Percentiles rank a stretch among this genome's conserved stretches.
phyloP scores from a whole-genome alignment of 2,329 filamentous ascomycete genomes.

The Allantophomopsis cytisporea region DNA sequence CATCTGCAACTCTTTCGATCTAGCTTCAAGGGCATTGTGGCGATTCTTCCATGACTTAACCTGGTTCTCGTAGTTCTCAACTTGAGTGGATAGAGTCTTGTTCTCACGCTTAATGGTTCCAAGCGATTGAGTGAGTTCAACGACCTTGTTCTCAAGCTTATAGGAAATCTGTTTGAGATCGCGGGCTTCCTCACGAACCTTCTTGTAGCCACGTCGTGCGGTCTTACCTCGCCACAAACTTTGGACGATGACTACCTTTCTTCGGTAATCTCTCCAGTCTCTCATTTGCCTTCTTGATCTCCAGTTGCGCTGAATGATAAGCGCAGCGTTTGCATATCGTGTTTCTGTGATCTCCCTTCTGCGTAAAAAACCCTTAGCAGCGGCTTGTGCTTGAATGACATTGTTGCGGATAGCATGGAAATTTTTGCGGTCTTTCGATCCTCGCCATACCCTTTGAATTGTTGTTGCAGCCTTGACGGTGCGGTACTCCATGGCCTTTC shows the following conservation, averaged over 20 bases:
- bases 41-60: constrained; percentile 92
- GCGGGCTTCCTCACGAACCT: constrained; percentile 82
- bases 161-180: constrained; percentile 99
- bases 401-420: constrained; percentile 71
- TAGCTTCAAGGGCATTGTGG: constrained; percentile 77
- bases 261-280: constrained; percentile 77
- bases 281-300: constrained; percentile 66
- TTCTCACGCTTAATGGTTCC: constrained; percentile 91
- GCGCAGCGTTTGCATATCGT: constrained; percentile 79
- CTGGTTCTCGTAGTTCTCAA: constrained; percentile 92
- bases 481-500: constrained; percentile 66
- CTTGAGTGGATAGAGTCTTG: constrained; percentile 73
- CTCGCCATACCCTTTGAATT: constrained; percentile 91
- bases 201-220: constrained; percentile 80
- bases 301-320: constrained; percentile 85
- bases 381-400: constrained; percentile 76
- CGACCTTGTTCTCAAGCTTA: constrained; percentile 98
- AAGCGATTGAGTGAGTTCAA: constrained; percentile 89
- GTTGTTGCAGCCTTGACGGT: constrained; percentile 79
- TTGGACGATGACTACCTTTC: constrained; percentile 80
- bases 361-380: constrained; percentile 83
- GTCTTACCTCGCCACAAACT: constrained; percentile 80
- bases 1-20: constrained; percentile 85
- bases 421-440: constrained; percentile 73
- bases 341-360: constrained; percentile 90